These are phyloP conservation scores for Calonectria henricotiae DNA, from an alignment of 2,329 filamentous ascomycete genomes.

Conservation along the genomic window DNA sequence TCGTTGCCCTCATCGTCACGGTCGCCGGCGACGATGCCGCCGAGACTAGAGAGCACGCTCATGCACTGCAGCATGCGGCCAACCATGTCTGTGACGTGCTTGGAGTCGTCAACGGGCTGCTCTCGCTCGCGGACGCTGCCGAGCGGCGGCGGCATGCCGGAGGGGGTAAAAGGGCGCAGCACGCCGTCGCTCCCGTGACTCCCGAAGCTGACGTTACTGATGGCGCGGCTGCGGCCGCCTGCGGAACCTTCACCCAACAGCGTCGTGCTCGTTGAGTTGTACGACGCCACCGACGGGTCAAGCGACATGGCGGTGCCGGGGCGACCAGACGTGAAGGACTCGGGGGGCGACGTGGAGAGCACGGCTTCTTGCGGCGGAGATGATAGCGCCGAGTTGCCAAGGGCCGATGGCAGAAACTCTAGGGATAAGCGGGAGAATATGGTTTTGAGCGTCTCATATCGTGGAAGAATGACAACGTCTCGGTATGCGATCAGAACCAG, in stretches of 20 bases:
- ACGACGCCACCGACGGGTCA: constrained; percentile 83
- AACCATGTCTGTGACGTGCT: constrained; percentile 93
- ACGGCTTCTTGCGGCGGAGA: constrained; percentile 70
- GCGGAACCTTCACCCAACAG: constrained; percentile 78
- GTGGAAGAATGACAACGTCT: constrained; percentile 89
- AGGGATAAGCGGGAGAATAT: constrained; percentile 93
- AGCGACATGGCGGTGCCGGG: constrained; percentile 84
- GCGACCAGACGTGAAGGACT: constrained; percentile 66
- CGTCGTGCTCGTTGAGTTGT: constrained; percentile 85
- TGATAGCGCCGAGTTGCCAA: constrained; percentile 68
- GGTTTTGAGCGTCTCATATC: constrained; percentile 89
- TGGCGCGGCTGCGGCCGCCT: constrained; percentile 81
- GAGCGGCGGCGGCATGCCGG: constrained; percentile 53
- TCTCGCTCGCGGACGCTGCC: constrained; percentile 70
- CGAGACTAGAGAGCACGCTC: constrained; percentile 87
- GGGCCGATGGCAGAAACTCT: constrained; percentile 77
- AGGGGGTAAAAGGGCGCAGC: constrained; percentile 69
- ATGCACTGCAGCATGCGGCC: constrained; percentile 97
- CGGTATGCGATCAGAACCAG: constrained; percentile 91
- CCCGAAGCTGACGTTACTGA: constrained; percentile 85
- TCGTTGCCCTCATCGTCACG: constrained; percentile 81
- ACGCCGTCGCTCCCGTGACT: constrained; percentile 67
- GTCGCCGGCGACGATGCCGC: constrained; percentile 63
- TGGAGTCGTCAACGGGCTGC: constrained; percentile 77
- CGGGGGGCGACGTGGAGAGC: constrained; percentile 68